Conservation (phyloP, 2,329 filamentous ascomycete genomes). For the Rhynchosporium graminicola region DNA sequence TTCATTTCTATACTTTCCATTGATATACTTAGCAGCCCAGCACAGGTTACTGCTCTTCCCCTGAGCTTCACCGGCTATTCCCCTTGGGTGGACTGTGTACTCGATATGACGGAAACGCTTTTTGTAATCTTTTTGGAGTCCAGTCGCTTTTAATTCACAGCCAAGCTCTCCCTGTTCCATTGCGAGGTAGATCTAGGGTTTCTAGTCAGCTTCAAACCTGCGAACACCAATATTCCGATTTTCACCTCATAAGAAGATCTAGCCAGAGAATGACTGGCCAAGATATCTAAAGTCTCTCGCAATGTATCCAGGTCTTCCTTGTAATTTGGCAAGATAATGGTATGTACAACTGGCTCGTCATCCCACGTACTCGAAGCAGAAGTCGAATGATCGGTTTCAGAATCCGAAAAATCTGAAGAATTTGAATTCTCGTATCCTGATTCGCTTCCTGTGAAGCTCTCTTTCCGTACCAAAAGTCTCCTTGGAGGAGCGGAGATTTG, state of each 20-base stretch:
- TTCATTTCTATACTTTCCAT: constrained; percentile 55
- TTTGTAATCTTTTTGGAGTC: constrained; percentile 61
- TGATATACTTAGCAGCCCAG: constrained; percentile 68
- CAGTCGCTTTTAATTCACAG: constrained; percentile 61
- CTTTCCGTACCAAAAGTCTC: neutral
- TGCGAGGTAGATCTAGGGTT: neutral
- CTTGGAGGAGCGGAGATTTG: neutral
- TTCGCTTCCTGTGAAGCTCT: constrained; percentile 1
- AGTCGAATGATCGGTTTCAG: constrained; percentile 15
- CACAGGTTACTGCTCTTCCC: constrained; percentile 75
- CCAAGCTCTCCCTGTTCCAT: constrained; percentile 49
- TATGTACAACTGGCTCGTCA: constrained; percentile 55
- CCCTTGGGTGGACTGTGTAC: constrained; percentile 66
- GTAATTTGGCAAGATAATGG: constrained; percentile 72
- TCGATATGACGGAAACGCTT: constrained; percentile 67
- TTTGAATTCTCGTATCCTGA: constrained; percentile 43
- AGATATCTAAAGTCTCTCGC: constrained; percentile 66
- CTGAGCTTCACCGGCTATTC: constrained; percentile 66
- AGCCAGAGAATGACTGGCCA: constrained; percentile 67
- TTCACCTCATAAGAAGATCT: constrained; percentile 68
- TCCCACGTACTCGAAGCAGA: constrained; percentile 44
- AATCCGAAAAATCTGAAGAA: constrained; percentile 48
- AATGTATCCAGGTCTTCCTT: constrained; percentile 71
- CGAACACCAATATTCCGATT: constrained; percentile 48
- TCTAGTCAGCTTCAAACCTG: neutral